These are phyloP conservation scores for Emergomyces pasteurianus DNA, from an alignment of 2,329 filamentous ascomycete species.

Conservation along the genomic window DNA sequence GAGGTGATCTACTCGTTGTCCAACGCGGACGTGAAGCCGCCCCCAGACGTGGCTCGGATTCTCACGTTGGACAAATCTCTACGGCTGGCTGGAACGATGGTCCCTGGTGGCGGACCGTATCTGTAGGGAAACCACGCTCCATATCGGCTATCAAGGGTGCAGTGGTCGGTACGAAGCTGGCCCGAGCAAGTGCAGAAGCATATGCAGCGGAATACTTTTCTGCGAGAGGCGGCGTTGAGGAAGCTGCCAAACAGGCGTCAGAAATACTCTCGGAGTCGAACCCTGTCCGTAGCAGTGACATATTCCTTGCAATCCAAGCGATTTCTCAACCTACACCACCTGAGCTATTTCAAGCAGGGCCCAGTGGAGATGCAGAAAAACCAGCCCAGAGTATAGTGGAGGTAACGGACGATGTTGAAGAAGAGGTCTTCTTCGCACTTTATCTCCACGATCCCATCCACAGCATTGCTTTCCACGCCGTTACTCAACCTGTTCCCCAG, in stretches of 20 bases:
- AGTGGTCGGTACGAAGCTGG: constrained; percentile 80
- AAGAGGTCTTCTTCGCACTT: constrained; percentile 63
- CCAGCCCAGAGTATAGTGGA: constrained; percentile 24
- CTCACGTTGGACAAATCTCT: constrained; percentile 11
- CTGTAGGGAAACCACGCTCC: constrained; percentile 54
- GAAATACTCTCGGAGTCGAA: constrained; percentile 72
- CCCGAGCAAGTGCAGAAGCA: constrained; percentile 74
- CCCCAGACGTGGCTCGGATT: constrained; percentile 45
- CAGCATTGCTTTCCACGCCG: constrained; percentile 69
- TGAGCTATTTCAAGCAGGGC: constrained; percentile 55
- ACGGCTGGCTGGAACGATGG: constrained; percentile 67
- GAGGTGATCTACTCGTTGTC: constrained; percentile 84
- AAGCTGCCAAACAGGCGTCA: constrained; percentile 66
- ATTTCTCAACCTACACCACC: constrained; percentile 54
- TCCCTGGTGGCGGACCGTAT: constrained; percentile 72
- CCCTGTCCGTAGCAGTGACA: constrained; percentile 81
- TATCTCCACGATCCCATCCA: constrained; percentile 81
- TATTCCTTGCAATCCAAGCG: constrained; percentile 92
- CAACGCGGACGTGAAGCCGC: constrained; percentile 83
- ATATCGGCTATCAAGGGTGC: constrained; percentile 70
- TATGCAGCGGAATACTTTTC: constrained; percentile 80
- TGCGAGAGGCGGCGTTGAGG: constrained; percentile 63
- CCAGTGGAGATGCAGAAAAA: constrained; percentile 20
- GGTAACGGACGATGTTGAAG: constrained; percentile 29
- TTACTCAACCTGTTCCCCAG: constrained; percentile 72